Conservation (phyloP, 768 basidiomycete genomes). For the Tephrocybe sp. region DNA sequence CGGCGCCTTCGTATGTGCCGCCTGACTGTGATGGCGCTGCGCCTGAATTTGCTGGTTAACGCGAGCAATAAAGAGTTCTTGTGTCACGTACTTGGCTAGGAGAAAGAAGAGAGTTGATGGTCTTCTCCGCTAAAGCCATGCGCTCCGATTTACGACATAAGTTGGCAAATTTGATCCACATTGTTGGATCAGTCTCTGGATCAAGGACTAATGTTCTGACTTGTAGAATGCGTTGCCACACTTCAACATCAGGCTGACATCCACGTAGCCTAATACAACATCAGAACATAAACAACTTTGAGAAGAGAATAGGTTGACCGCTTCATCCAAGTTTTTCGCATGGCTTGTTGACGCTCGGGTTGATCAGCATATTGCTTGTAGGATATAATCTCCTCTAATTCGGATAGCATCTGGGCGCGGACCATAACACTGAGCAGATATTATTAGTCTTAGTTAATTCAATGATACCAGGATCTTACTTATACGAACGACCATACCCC, state of each 20-base stretch:
- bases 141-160: conserved; percentile 94
- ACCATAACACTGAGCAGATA: conserved; percentile 77
- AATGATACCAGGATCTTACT: conserved; percentile 53
- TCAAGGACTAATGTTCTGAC: conserved; percentile 91
- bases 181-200: conserved; percentile 91
- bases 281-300: neutral
- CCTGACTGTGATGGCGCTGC: conserved; percentile 49
- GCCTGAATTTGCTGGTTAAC: no score
- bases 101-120: conserved; percentile 86
- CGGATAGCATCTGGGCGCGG: conserved; percentile 97
- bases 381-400: conserved; percentile 94
- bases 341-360: conserved; percentile 86
- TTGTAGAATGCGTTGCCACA: conserved; percentile 97
- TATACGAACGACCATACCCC: conserved; percentile 96
- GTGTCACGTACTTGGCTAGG: conserved; percentile 60
- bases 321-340: conserved; percentile 97
- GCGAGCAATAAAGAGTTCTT: no score
- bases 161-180: conserved; percentile 99
- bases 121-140: conserved; percentile 95
- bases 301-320: conserved; percentile 52
- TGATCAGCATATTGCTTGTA: conserved; percentile 96
- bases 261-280: conserved; percentile 70
- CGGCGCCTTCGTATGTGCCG: conserved; percentile 70
- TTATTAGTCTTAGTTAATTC: neutral
- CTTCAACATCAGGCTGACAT: conserved; percentile 97